These are phyloP conservation scores for Zopfia rhizophila DNA, from an alignment of 2,329 filamentous ascomycete species.

Conservation along the genomic window DNA sequence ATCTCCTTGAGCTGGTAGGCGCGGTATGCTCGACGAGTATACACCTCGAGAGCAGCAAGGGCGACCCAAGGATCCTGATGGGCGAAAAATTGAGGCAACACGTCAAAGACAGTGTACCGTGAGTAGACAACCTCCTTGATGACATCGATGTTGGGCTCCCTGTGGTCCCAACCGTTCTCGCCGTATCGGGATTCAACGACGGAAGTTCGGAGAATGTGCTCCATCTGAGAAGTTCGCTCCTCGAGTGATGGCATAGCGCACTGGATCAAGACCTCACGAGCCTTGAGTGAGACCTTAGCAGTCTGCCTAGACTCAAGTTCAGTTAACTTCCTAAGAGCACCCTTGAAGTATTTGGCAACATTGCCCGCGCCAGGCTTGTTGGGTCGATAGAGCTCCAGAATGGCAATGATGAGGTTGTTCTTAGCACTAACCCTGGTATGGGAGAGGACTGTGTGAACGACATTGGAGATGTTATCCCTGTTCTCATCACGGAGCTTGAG, in stretches of 20 bases:
- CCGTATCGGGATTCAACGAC: slow-evolving; percentile 98
- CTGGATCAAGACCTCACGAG: slow-evolving; percentile 96
- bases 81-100: slow-evolving; percentile 92
- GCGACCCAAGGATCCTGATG: slow-evolving; percentile 95
- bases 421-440: slow-evolving; percentile 93
- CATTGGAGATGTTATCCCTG: slow-evolving; percentile 87
- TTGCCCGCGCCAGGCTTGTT: slow-evolving; percentile 93
- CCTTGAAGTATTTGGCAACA: slow-evolving; percentile 86
- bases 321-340: slow-evolving; percentile 83
- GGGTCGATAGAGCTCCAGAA: slow-evolving; percentile 92
- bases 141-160: slow-evolving; percentile 87
- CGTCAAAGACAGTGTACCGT: slow-evolving; percentile 98
- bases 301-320: slow-evolving; percentile 88
- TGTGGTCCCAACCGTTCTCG: slow-evolving; percentile 95
- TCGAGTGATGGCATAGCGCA: slow-evolving; percentile 95
- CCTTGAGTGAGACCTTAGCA: slow-evolving; percentile 96
- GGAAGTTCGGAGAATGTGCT: slow-evolving; percentile 95
- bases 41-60: slow-evolving; percentile 92
- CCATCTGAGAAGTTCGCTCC: slow-evolving; percentile 95
- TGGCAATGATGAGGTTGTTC: slow-evolving; percentile 91
- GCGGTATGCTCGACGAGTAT: slow-evolving; percentile 95
- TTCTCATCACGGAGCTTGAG: slow-evolving; percentile 94
- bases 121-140: slow-evolving; percentile 99
- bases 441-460: slow-evolving; percentile 89
- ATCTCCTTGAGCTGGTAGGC: slow-evolving; percentile 92